Percentiles rank a stretch among this genome's conserved stretches.
These are phyloP conservation scores for Acer saccharum DNA, from an alignment of 345 rosid genomes.

Conservation along the genomic window DNA sequence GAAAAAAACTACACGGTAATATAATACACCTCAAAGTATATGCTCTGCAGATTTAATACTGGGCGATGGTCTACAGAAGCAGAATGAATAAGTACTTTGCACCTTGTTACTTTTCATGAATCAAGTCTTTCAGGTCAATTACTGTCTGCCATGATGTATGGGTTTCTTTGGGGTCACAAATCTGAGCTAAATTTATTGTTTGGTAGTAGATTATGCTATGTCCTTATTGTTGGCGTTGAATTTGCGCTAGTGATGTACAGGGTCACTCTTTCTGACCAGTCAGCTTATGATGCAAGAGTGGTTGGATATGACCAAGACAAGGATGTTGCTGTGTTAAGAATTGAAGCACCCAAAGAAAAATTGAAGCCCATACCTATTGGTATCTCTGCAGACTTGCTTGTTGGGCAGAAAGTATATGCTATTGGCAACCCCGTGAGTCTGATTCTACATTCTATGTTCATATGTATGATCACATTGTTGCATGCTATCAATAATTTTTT, in stretches of 20 bases:
- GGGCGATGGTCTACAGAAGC: neutral
- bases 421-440: slow-evolving; percentile 95
- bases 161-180: neutral
- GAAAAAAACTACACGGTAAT: too few species aligned
- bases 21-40: too few species aligned
- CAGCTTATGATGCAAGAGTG: slow-evolving; percentile 79
- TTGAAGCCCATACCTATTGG: slow-evolving; percentile 89
- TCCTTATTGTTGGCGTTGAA: slow-evolving; percentile 5
- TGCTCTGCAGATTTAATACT: neutral
- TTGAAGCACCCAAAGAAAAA: slow-evolving; percentile 73
- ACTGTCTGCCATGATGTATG: neutral
- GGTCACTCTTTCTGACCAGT: slow-evolving; percentile 90
- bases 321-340: slow-evolving; percentile 86
- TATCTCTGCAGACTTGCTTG: slow-evolving; percentile 89
- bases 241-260: slow-evolving; percentile 41
- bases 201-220: neutral
- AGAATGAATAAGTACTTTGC: neutral
- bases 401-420: slow-evolving; percentile 96
- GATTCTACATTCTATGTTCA: neutral
- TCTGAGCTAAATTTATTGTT: neutral
- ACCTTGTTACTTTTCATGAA: too few species aligned
- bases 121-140: neutral
- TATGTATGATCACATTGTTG: neutral
- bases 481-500: neutral
- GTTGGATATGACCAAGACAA: slow-evolving; percentile 98